Base-by-base conservation (phyloP, 257 asterid species). In the Schizonepeta tenuifolia region DNA sequence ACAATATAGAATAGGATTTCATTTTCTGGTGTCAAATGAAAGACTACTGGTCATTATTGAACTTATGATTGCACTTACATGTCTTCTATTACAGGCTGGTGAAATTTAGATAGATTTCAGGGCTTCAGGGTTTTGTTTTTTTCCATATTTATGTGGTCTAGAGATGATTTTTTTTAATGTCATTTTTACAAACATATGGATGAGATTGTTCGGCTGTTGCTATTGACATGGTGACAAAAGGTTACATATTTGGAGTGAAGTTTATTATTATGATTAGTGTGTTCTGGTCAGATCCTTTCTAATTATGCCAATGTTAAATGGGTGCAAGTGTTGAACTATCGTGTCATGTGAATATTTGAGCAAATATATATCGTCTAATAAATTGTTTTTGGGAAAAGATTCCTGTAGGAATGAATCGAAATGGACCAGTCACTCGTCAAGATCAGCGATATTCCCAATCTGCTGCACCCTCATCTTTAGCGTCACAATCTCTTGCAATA, bases 361-460 rank as follows among this genome's bases (percentile, higher is more conserved):
- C 35, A 40, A 31, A 65, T 55, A 55, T 20, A 69, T 75, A 10
- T 75, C 53, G 65, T 62, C 72, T 87, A 71, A 86, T 82, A 35
- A 65, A 46, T 69, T 38, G 72, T 74, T 69, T 24, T 44, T 9
- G 6, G 66, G 69, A 71, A 75, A 79, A 89, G 98, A 70, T 78
- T 57, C 85, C 88, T 43, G 75, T 79, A 70, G 88, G 92, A 57
- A 79, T 85, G 77, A 83, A 78, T 79, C 88, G 76, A 71, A 81
- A 71, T 56, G 82, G 79, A 41, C 77, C 80, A 71, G 53, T 35
- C 40, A 64, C 69, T 84, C 86, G 80, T 75, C 88, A 87, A 77
- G 87, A 88, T 77, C 87, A 78, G 58, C 71, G 71, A 67, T 79
- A 78, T 72, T 69, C 89, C 70, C 95, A 80, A 53, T 21, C 89